Conservation (phyloP, 2,329 filamentous ascomycete genomes). For the Penicillium sp. region DNA sequence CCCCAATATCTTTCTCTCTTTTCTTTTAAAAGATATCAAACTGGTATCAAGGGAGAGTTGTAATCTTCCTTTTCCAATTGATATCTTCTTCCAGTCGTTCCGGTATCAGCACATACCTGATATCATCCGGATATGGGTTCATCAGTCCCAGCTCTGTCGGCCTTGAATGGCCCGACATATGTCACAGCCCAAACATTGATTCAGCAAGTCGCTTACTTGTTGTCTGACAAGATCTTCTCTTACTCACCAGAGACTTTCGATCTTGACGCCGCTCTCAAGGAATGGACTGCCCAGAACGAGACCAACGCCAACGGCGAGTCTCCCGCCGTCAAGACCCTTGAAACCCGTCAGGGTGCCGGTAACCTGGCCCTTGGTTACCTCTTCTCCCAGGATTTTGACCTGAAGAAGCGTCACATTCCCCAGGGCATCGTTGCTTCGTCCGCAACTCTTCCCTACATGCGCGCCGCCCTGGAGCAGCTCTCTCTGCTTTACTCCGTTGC, state of each 20-base stretch:
- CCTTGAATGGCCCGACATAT: conserved; percentile 85
- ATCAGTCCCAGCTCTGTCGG: conserved; percentile 49
- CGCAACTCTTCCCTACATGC: conserved; percentile 76
- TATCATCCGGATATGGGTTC: conserved; percentile 34
- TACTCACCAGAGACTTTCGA: conserved; percentile 95
- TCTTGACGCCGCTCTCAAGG: conserved; percentile 77
- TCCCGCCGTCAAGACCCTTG: conserved; percentile 75
- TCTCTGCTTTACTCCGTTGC: conserved; percentile 87
- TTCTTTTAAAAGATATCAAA: conserved; percentile 28
- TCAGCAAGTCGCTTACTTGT: conserved; percentile 91
- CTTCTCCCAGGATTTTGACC: conserved; percentile 94
- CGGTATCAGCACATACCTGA: conserved; percentile 7
- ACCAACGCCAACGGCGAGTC: conserved; percentile 80
- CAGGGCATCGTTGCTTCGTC: conserved; percentile 89
- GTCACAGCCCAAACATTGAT: conserved; percentile 89
- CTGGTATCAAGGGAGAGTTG: neutral
- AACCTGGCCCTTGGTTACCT: conserved; percentile 93
- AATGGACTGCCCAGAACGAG: conserved; percentile 71
- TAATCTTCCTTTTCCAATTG: neutral
- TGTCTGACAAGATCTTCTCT: conserved; percentile 96
- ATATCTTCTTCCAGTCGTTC: neutral
- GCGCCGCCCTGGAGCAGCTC: conserved; percentile 84
- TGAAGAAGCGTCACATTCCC: conserved; percentile 85
- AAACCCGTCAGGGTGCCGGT: conserved; percentile 86
- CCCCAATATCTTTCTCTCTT: conserved; percentile 23